A percentile compares a stretch with the other conserved stretches of the same genome.
phyloP scores from a whole-genome alignment of 441 rosid species.

The Sinapis alba region DNA sequence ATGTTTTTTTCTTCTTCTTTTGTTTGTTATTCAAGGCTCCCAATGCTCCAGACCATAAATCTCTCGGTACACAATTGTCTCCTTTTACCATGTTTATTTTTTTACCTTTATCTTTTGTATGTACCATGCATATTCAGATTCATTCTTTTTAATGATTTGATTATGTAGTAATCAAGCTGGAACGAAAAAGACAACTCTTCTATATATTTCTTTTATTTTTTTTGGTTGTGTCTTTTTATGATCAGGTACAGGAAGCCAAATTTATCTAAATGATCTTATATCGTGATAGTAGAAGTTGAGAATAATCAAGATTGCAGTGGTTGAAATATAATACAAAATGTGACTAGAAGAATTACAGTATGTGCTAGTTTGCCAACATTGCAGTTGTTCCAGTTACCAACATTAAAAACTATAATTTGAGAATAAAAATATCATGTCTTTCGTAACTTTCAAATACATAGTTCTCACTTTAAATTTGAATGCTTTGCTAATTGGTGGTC shows the following conservation, averaged over 20 bases:
- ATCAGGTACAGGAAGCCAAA: conserved; percentile 25
- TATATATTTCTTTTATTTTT: background rate
- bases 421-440: background rate
- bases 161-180: background rate
- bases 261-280: conserved; percentile 7
- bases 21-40: conserved; percentile 32
- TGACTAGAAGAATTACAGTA: background rate
- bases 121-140: background rate
- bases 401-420: background rate
- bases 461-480: background rate
- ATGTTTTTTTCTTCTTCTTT: conserved; percentile 5
- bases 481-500: background rate
- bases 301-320: background rate
- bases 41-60: conserved; percentile 14
- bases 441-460: no score
- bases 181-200: background rate
- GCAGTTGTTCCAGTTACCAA: background rate
- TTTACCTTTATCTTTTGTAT: background rate
- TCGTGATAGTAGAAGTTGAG: conserved; percentile 7
- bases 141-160: background rate
- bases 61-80: conserved; percentile 21
- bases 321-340: background rate
- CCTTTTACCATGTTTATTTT: background rate
- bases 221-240: background rate
- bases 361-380: background rate